Percentiles rank a stretch among this genome's conserved stretches.
These are phyloP conservation scores for Pyrenophora teres DNA, from an alignment of 2,329 filamentous ascomycete genomes.

Conservation along the genomic window DNA sequence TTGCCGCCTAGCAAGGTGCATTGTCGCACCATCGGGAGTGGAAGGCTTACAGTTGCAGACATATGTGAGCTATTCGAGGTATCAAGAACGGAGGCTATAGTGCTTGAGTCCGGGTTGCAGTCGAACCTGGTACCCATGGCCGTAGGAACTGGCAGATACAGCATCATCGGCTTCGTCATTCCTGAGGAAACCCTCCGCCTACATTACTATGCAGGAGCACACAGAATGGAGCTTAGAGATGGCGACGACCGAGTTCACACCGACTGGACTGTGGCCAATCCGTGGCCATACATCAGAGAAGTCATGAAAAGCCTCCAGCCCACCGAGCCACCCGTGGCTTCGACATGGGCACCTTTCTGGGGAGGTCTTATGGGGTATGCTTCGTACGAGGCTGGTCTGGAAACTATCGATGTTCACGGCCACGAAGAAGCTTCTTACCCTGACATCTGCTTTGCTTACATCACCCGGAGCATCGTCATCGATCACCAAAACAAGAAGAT, in stretches of 20 bases:
- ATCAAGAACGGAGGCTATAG: slow-evolving; percentile 45
- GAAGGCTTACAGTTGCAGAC: slow-evolving; percentile 43
- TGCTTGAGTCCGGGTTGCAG: slow-evolving; percentile 56
- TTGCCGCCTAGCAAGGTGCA: slow-evolving; percentile 39
- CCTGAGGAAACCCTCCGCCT: slow-evolving; percentile 53
- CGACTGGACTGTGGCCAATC: slow-evolving; percentile 33
- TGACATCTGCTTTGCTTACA: slow-evolving; percentile 76
- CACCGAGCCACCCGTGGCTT: slow-evolving; percentile 26
- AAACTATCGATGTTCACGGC: slow-evolving; percentile 59
- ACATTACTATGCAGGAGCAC: slow-evolving; percentile 39
- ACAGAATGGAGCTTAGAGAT: slow-evolving; percentile 36
- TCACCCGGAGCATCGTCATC: slow-evolving; percentile 76
- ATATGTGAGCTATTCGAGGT: slow-evolving; percentile 46
- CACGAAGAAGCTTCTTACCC: slow-evolving; percentile 53
- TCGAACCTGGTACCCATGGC: slow-evolving; percentile 47
- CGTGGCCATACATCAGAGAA: slow-evolving; percentile 49
- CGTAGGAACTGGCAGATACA: slow-evolving; percentile 65
- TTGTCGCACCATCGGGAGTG: slow-evolving; percentile 42
- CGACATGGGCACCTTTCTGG: slow-evolving; percentile 65
- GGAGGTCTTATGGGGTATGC: slow-evolving; percentile 85
- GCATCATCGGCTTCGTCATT: slow-evolving; percentile 72
- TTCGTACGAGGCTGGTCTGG: slow-evolving; percentile 81
- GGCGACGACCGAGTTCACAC: slow-evolving; percentile 35
- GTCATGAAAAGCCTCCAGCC: slow-evolving; percentile 47
- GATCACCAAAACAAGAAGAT: slow-evolving; percentile 68